These are phyloP conservation scores for Penicillium psychrosexuale DNA, from an alignment of 2,329 filamentous ascomycete species.

Conservation along the genomic window DNA sequence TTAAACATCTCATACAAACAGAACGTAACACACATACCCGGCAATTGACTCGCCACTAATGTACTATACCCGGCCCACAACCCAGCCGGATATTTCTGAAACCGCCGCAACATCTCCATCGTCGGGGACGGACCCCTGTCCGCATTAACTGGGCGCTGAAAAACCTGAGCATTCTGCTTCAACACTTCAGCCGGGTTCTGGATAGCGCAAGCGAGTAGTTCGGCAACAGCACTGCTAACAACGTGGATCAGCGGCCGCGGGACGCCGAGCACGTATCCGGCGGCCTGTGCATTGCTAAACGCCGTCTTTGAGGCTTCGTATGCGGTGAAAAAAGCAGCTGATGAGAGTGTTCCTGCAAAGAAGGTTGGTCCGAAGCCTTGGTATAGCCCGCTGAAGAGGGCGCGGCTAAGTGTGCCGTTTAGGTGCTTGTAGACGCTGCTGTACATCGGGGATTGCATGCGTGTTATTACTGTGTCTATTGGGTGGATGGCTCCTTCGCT, in stretches of 20 bases:
- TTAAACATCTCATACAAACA: constrained; percentile 12
- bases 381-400: constrained; percentile 9
- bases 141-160: background rate
- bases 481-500: constrained; percentile 12
- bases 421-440: constrained; percentile 4
- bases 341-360: constrained; percentile 1
- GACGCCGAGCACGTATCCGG: constrained; percentile 2
- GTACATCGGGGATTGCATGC: constrained; percentile 10
- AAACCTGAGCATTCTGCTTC: constrained; percentile 14
- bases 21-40: constrained; percentile 10
- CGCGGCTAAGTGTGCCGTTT: constrained; percentile 4
- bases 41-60: constrained; percentile 8
- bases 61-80: constrained; percentile 9
- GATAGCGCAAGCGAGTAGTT: constrained; percentile 7
- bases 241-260: constrained; percentile 2
- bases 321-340: constrained; percentile 5
- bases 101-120: constrained; percentile 1
- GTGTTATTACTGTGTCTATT: constrained; percentile 13
- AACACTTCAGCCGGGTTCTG: constrained; percentile 10
- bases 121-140: background rate
- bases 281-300: constrained; percentile 1
- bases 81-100: background rate
- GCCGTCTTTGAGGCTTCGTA: constrained; percentile 9
- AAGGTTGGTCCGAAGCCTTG: constrained; percentile 11
- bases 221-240: constrained; percentile 6